Base-by-base conservation (phyloP, 108 stramenopile genomes). In the Nitzschia palea region DNA sequence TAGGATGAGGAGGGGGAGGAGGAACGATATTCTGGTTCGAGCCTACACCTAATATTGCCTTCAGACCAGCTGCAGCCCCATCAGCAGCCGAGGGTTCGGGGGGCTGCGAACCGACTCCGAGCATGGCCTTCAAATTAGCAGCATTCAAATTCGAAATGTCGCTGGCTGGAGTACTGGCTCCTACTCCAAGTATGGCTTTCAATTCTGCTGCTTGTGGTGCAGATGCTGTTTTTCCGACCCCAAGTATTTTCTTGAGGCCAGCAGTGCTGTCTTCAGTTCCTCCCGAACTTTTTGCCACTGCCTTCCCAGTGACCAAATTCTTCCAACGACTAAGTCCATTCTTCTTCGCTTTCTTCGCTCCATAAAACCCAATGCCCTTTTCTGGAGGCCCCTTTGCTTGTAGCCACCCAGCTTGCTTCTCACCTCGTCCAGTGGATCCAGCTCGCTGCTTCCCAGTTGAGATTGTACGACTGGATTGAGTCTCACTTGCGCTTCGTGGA, bases 331-430 rank as follows among this genome's bases (percentile, higher is more conserved):
- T 67, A 20, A 77, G 70, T 2, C 89, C 89, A 70, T 68, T 87
- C 48, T 74, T 81, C n/a, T 51, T 62, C 25, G 65, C 62, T 55
- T 84, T 76, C 8, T 65, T 53, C 15, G 36, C 53, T 26, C 76
- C 65, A 10, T 81, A 82, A 62, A 94, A 94, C 0, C 89, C 88
- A 53, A 84, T 63, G 12, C 76, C 60, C 47, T 85, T 89, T 43
- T 80, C 82, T 6, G 78, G 70, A 4, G 92, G 92, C 4, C 83
- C 84, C 25, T 37, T 51, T 3, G 92, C 92, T 63, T 90, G 83
- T 36, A 57, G 87, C 78, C 78, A 87, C 6, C 72, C 77, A 12
- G 75, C 84, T 51, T 81, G 86, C 34, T 73, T 86, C 47, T 61
- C 66, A n/a, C n/a, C n/a, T 45, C 64, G 63, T n/a, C 70, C 58